Evolutionary conservation across 768 basidiomycete genomes (phyloP).

Genomic region (Cystofilobasidium capitatum): DNA sequence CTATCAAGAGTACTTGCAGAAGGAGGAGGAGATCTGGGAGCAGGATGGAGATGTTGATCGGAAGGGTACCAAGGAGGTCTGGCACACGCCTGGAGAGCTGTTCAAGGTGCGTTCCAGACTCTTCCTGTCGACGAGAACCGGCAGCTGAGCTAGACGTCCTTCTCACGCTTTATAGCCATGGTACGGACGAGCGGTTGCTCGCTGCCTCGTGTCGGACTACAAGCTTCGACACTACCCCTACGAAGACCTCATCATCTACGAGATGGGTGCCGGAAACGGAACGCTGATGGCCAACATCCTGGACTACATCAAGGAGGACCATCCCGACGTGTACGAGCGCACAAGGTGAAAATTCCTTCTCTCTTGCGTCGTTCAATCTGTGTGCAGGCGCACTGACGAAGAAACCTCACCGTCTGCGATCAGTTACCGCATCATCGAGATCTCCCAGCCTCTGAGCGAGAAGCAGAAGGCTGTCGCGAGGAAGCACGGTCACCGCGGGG

Average conservation of each 20-base stretch:
- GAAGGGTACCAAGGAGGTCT: slow-evolving; percentile 61
- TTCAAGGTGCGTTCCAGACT: slow-evolving; percentile 63
- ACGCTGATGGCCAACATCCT: slow-evolving; percentile 84
- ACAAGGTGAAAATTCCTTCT: slow-evolving; percentile 43
- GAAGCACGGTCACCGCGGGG: slow-evolving; percentile 48
- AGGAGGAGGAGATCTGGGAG: slow-evolving; percentile 35
- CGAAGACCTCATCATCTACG: slow-evolving; percentile 90
- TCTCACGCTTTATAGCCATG: slow-evolving; percentile 56
- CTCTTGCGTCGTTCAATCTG: neutral
- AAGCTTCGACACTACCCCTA: slow-evolving; percentile 92
- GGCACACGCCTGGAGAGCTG: slow-evolving; percentile 97
- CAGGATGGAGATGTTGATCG: slow-evolving; percentile 52
- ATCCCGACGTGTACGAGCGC: slow-evolving; percentile 85
- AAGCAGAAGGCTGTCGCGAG: slow-evolving; percentile 47
- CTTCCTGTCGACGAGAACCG: neutral
- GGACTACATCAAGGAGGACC: slow-evolving; percentile 58
- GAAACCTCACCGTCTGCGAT: neutral
- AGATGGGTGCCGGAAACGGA: slow-evolving; percentile 96
- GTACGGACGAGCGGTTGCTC: slow-evolving; percentile 83
- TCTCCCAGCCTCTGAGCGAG: slow-evolving; percentile 65
- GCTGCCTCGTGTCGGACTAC: slow-evolving; percentile 82
- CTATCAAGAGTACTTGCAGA: slow-evolving; percentile 62
- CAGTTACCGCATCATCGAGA: slow-evolving; percentile 87
- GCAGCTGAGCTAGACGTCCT: neutral
- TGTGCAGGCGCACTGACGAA: neutral